Conservation (phyloP, 129 eudicot genomes). For the Smallanthus sonchifolius region DNA sequence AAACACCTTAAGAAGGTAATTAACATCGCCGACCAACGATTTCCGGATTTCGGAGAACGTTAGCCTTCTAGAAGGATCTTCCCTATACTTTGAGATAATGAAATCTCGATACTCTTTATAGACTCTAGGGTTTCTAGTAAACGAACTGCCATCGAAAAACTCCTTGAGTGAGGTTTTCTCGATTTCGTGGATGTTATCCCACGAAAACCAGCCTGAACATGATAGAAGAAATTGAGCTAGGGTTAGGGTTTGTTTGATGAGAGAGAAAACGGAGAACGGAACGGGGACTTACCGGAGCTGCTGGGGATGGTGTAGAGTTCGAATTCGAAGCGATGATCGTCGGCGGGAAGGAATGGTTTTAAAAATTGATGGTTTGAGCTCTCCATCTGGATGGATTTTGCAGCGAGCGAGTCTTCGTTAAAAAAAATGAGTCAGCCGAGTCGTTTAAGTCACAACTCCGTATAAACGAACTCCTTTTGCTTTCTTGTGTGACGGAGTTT, state of each 20-base stretch:
- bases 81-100: slow-evolving; percentile 71
- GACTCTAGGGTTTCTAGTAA: slow-evolving; percentile 77
- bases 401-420: slow-evolving; percentile 29
- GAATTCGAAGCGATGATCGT: slow-evolving; percentile 41
- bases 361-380: slow-evolving; percentile 43
- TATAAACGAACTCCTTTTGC: background rate
- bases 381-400: slow-evolving; percentile 46
- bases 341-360: slow-evolving; percentile 54
- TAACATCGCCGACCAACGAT: slow-evolving; percentile 78
- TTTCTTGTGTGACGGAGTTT: background rate
- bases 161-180: slow-evolving; percentile 60
- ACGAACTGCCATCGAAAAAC: slow-evolving; percentile 69
- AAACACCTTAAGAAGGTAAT: slow-evolving; percentile 63
- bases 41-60: slow-evolving; percentile 80
- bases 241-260: slow-evolving; percentile 44
- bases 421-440: slow-evolving; percentile 28
- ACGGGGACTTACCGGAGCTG: slow-evolving; percentile 58
- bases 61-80: slow-evolving; percentile 67
- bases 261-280: background rate
- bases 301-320: slow-evolving; percentile 93
- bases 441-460: slow-evolving; percentile 12
- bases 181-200: slow-evolving; percentile 77
- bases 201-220: slow-evolving; percentile 72
- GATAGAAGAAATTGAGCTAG: background rate
- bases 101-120: slow-evolving; percentile 91